A percentile compares a stretch with the other conserved stretches of the same genome.
Evolutionary conservation across 331 rosid genomes (phyloP).

Genomic region (Phaseolus coccineus): DNA sequence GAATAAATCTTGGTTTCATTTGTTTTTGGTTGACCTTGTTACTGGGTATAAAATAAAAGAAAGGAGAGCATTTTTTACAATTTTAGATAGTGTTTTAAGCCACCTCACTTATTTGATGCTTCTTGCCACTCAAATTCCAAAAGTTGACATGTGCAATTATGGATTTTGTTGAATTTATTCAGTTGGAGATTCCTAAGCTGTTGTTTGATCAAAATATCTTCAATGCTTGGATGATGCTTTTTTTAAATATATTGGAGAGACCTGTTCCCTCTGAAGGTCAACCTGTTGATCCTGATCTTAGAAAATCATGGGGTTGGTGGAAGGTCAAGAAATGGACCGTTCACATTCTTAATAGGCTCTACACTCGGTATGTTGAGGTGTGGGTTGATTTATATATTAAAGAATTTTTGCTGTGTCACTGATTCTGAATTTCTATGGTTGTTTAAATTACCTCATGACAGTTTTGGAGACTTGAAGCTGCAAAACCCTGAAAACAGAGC

Average conservation of each 20-base stretch:
- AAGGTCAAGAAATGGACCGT: conserved; percentile 99
- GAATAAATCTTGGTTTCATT: conserved; percentile 1
- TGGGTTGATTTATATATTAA: background rate
- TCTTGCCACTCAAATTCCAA: conserved; percentile 1
- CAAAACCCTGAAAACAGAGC: conserved; percentile 91
- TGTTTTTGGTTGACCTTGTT: background rate
- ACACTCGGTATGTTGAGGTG: conserved; percentile 70
- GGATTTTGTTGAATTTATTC: conserved; percentile 47
- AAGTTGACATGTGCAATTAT: conserved; percentile 1
- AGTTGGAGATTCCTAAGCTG: conserved; percentile 98
- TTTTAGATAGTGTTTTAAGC: background rate
- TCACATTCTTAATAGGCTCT: conserved; percentile 88
- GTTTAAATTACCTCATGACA: conserved; percentile 44
- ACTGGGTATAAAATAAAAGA: background rate
- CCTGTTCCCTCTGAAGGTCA: conserved; percentile 95
- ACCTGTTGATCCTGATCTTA: conserved; percentile 81
- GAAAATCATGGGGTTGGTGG: conserved; percentile 99
- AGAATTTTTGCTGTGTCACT: background rate
- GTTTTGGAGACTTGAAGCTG: conserved; percentile 95
- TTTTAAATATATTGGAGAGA: conserved; percentile 82
- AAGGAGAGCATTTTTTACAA: conserved; percentile 9
- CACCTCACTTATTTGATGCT: conserved; percentile 25
- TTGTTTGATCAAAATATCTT: conserved; percentile 80
- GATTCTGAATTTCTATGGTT: conserved; percentile 17
- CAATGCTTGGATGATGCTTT: conserved; percentile 95